Evolutionary conservation across 352 stramenopile genomes (phyloP), one percentile per base, ranked within the genome.

Genomic region (Phytophthora lateralis): DNA sequence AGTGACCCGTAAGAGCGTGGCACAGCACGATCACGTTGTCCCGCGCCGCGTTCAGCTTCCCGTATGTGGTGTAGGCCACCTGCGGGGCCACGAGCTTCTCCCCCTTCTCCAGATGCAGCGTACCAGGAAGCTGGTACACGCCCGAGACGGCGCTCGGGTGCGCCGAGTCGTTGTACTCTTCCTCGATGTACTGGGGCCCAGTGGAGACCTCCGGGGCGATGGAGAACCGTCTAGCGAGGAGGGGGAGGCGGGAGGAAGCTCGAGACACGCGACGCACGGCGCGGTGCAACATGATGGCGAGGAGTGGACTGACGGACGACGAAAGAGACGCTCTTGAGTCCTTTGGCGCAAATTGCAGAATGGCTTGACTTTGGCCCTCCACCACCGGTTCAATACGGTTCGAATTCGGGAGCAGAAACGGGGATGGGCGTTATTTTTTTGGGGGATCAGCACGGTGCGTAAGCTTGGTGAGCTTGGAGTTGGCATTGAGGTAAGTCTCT

Each of bases 1-100:
- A 93, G 73, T 99, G 97, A 29, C 94, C 95, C 21, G 95, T 99
- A n/a, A 99, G 77, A 12, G 94, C 96, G 70, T 98, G 95, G 71
- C 94, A 98, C 21, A 98, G 73, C 14, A 98, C 89, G 46, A 98
- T 78, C 5, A 93, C 93, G 60, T 98, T 98, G 72, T 97, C 88
- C 14, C 80, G 68, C 48, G 69, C 60, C 4, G 64, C 75, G 70
- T 98, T 98, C 4, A 99, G 73, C 59, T 60, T 68, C 17, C 96
- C 96, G 65, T 98, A 99, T 0, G 95, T 98, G 58, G 97, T 97
- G 71, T 98, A 99, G 15, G 82, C 80, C n/a, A 98, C 82, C 21
- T 94, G 52, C 1, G 90, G 90, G 26, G 80, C 58, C 3, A 88
- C 64, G 20, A 97, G 71, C 34, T 75, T 63, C 17, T 71, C 73